Percentiles rank a stretch among this genome's conserved stretches.
phyloP scores from a whole-genome alignment of 129 eudicot species.

The Centrapalus pauciflorus region DNA sequence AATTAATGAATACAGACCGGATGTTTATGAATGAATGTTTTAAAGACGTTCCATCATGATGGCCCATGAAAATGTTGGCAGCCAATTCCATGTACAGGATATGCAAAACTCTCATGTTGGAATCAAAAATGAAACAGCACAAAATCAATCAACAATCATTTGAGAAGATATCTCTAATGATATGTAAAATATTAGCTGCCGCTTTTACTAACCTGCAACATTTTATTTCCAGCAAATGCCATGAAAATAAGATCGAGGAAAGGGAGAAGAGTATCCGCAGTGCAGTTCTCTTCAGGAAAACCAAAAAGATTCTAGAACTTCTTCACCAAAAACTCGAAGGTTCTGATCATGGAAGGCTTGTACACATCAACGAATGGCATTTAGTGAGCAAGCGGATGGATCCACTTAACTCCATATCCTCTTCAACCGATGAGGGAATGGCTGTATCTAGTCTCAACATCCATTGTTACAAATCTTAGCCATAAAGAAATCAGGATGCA shows the following conservation, averaged over 20 bases:
- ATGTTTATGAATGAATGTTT: constrained; percentile 24
- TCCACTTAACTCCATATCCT: background rate
- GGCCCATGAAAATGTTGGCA: constrained; percentile 59
- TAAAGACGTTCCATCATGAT: constrained; percentile 40
- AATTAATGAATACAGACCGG: constrained; percentile 31
- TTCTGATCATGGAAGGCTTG: constrained; percentile 37
- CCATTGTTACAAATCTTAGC: background rate
- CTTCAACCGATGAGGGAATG: constrained; percentile 22
- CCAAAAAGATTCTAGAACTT: constrained; percentile 43
- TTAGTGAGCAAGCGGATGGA: constrained; percentile 30
- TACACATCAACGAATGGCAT: constrained; percentile 57
- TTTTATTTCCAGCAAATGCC: constrained; percentile 52
- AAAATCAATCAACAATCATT: constrained; percentile 28
- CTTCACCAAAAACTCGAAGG: constrained; percentile 34
- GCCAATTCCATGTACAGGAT: constrained; percentile 73
- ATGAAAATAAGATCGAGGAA: constrained; percentile 47
- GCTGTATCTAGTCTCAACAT: constrained; percentile 15
- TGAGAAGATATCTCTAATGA: constrained; percentile 37
- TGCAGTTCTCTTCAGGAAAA: constrained; percentile 55
- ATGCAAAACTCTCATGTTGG: constrained; percentile 42
- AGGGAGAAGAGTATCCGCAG: constrained; percentile 47
- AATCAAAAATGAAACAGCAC: background rate
- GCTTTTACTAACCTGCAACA: constrained; percentile 55
- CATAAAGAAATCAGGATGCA: background rate
- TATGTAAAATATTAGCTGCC: constrained; percentile 49